These are phyloP conservation scores for Perkinsus chesapeaki DNA, from an alignment of 169 alveolate species.

Conservation along the genomic window DNA sequence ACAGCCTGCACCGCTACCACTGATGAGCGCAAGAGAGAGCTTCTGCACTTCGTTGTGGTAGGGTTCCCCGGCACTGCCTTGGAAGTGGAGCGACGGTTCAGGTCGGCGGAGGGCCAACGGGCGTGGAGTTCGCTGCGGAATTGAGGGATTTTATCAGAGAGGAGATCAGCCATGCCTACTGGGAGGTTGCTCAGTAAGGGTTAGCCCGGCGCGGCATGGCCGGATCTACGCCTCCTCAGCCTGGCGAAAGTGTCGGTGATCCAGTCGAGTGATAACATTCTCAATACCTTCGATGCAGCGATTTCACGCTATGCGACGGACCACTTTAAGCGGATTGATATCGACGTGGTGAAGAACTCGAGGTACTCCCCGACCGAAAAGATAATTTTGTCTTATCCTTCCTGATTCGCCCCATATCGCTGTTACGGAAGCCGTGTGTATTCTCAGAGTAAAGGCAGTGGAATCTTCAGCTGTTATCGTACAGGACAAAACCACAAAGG, in stretches of 20 bases:
- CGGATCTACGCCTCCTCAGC: neutral
- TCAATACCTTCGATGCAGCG: neutral
- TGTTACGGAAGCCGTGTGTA: neutral
- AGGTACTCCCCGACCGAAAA: neutral
- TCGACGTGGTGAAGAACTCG: constrained; percentile 1
- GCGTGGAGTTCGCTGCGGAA: constrained; percentile 41
- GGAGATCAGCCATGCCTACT: constrained; percentile 15
- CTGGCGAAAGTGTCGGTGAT: neutral
- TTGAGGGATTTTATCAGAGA: constrained; percentile 28
- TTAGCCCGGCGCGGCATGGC: neutral
- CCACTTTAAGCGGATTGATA: neutral
- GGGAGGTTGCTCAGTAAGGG: neutral
- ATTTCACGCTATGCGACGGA: neutral
- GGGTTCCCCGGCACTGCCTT: neutral
- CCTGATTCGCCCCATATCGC: neutral
- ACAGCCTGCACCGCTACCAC: constrained; percentile 25
- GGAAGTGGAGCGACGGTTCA: neutral
- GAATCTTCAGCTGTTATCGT: neutral
- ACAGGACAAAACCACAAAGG: neutral
- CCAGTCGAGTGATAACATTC: neutral
- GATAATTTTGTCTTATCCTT: neutral
- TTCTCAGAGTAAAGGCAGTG: neutral
- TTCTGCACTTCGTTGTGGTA: constrained; percentile 38
- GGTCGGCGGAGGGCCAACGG: constrained; percentile 44
- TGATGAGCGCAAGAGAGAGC: constrained; percentile 17